Base-by-base conservation (phyloP, 177 flowering plant genomes). In the Vitis hybrid region DNA sequence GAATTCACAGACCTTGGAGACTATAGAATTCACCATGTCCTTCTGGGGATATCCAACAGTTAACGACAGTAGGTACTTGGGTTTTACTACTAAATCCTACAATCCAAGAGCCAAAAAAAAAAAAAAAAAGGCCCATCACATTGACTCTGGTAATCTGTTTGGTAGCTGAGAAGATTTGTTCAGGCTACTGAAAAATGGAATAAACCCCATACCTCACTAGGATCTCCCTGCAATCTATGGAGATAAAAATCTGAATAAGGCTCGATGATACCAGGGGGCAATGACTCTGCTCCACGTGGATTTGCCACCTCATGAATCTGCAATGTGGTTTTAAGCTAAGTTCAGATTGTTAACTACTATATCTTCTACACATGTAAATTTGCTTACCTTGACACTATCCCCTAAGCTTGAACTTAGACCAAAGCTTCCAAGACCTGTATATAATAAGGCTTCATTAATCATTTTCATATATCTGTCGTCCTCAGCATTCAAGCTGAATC, bases 211-310 rank as follows among this genome's bases (percentile, higher is more conserved):
- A 66, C 69, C 69, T 66, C 51, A 32, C 27, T 54, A n/a, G 61
- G 61, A 55, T 51, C 9, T 65, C 57, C 57, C 35, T 6, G 3
- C 56, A 65, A 52, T 1, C 35, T 52, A 52, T 66, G 62, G 9
- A 64, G 66, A 59, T 52, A 52, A 24, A 66, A 50, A 21, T 72
- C 75, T 7, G 75, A 72, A 10, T 19, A 40, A 18, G 70, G 58
- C 62, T 66, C 66, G 50, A 72, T n/a, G 32, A 72, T 72, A 13
- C 59, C 60, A 9, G 75, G 70, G 14, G 75, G 75, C 19, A 72
- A 72, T 40, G 69, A 51, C 63, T 72, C 70, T 14, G 75, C 70
- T 60, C 75, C 75, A 5, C 55, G 65, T 13, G 75, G 75, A 66
- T 72, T 72, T 66, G 75, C 67, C 58, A 60, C 12, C 6, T 52